Conservation (phyloP, 2,329 filamentous ascomycete genomes). For the Colletotrichum sp. region DNA sequence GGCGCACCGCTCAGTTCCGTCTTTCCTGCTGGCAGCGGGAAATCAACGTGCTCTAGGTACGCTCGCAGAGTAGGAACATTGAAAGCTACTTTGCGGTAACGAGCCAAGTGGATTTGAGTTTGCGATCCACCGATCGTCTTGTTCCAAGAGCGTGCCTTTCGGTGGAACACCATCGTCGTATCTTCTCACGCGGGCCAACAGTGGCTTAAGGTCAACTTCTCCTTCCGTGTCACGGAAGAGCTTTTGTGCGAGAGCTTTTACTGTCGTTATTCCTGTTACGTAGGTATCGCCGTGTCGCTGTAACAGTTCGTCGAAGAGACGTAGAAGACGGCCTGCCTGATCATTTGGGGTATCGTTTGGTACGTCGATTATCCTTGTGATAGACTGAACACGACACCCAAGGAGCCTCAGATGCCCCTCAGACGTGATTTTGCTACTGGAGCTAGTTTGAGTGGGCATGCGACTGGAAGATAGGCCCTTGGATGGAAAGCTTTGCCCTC, state of each 20-base stretch:
- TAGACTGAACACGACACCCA: background rate
- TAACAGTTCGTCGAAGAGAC: background rate
- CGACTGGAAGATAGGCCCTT: background rate
- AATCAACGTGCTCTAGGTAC: background rate
- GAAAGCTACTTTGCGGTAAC: background rate
- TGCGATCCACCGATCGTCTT: background rate
- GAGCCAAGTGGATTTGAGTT: background rate
- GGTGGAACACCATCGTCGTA: background rate
- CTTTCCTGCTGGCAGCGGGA: background rate
- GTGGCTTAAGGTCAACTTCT: background rate
- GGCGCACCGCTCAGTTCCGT: background rate
- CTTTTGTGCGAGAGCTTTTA: background rate
- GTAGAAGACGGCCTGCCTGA: background rate
- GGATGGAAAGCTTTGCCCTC: background rate
- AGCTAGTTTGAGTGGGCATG: background rate
- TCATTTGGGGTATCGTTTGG: background rate
- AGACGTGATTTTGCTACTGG: background rate
- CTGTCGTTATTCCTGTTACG: background rate
- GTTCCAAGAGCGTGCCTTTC: background rate
- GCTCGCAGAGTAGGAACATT: background rate
- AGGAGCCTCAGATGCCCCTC: background rate
- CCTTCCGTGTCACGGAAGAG: background rate
- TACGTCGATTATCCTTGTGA: background rate
- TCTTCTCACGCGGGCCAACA: background rate
- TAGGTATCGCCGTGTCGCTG: background rate